These are phyloP conservation scores for Phytophthora sojae DNA, from an alignment of 352 stramenopile species.

Conservation along the genomic window DNA sequence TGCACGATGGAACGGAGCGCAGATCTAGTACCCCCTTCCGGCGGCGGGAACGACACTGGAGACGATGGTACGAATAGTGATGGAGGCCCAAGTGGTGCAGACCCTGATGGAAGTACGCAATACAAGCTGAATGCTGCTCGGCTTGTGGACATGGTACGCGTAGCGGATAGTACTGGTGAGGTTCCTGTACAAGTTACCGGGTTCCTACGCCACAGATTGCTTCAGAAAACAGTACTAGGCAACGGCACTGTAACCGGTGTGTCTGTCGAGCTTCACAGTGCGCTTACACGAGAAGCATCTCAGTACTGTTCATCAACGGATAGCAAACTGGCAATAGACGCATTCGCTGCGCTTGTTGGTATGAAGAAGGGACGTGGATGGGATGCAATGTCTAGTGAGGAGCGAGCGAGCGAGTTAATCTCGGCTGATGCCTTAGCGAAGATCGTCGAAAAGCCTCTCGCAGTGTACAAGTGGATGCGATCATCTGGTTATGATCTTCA, in stretches of 20 bases:
- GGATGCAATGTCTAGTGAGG: slow-evolving; percentile 16
- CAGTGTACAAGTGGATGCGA: slow-evolving; percentile 58
- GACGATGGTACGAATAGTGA: slow-evolving; percentile 19
- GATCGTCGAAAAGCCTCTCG: slow-evolving; percentile 30
- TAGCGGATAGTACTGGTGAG: slow-evolving; percentile 39
- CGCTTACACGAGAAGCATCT: slow-evolving; percentile 36
- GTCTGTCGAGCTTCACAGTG: slow-evolving; percentile 5
- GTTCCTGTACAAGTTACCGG: slow-evolving; percentile 32
- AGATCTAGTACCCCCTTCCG: slow-evolving; percentile 40
- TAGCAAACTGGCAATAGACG: slow-evolving; percentile 43
- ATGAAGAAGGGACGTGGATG: slow-evolving; percentile 24
- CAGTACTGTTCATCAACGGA: slow-evolving; percentile 37
- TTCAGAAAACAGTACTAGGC: slow-evolving; percentile 10
- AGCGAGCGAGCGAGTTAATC: slow-evolving; percentile 18
- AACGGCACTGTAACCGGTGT: background rate
- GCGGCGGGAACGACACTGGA: slow-evolving; percentile 1
- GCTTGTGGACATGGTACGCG: slow-evolving; percentile 46
- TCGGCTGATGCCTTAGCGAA: slow-evolving; percentile 12
- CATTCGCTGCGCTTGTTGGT: slow-evolving; percentile 36
- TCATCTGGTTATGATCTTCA: slow-evolving; percentile 66
- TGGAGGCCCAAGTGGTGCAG: background rate
- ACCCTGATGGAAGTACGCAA: background rate
- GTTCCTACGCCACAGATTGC: slow-evolving; percentile 44
- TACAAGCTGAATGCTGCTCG: slow-evolving; percentile 42
- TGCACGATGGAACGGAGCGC: slow-evolving; percentile 63